phyloP scores from a whole-genome alignment of 2,329 filamentous ascomycete species.

The Cytospora chrysosperma region DNA sequence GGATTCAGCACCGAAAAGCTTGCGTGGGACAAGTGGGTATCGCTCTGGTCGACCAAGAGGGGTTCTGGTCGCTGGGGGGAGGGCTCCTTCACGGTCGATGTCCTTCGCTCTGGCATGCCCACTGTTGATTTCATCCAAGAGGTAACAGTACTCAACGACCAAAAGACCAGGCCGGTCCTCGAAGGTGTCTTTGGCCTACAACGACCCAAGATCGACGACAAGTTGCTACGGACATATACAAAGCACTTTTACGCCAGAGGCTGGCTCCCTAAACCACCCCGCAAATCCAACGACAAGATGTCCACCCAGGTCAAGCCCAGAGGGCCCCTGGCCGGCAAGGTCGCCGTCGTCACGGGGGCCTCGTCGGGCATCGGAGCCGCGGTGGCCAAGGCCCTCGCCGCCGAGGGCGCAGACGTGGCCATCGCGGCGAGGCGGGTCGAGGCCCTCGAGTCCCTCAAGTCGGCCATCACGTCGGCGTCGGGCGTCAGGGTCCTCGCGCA shows the following conservation, averaged over 20 bases:
- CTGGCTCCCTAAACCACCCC: conserved; percentile 67
- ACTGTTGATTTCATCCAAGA: conserved; percentile 67
- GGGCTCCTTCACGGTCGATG: conserved; percentile 74
- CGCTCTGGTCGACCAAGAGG: conserved; percentile 69
- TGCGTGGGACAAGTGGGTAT: conserved; percentile 71
- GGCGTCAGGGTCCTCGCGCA: conserved; percentile 67
- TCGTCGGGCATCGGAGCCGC: conserved; percentile 79
- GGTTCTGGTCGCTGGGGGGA: conserved; percentile 64
- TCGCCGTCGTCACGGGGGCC: conserved; percentile 76
- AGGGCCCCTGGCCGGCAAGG: conserved; percentile 64
- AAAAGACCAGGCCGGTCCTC: conserved; percentile 62
- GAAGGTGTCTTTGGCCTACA: conserved; percentile 48
- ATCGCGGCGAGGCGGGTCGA: conserved; percentile 70
- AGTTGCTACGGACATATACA: conserved; percentile 74
- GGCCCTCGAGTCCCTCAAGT: conserved; percentile 65
- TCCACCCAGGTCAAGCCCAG: conserved; percentile 37
- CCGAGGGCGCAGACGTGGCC: conserved; percentile 69
- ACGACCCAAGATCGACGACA: conserved; percentile 66
- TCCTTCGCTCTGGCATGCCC: conserved; percentile 79
- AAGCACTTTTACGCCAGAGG: conserved; percentile 79
- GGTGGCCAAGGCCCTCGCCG: conserved; percentile 65
- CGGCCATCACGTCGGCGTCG: conserved; percentile 31
- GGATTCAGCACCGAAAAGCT: conserved; percentile 69
- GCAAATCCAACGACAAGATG: conserved; percentile 37
- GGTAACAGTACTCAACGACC: conserved; percentile 72